Conservation (phyloP, 257 asterid genomes). For the Salvia hispanica region DNA sequence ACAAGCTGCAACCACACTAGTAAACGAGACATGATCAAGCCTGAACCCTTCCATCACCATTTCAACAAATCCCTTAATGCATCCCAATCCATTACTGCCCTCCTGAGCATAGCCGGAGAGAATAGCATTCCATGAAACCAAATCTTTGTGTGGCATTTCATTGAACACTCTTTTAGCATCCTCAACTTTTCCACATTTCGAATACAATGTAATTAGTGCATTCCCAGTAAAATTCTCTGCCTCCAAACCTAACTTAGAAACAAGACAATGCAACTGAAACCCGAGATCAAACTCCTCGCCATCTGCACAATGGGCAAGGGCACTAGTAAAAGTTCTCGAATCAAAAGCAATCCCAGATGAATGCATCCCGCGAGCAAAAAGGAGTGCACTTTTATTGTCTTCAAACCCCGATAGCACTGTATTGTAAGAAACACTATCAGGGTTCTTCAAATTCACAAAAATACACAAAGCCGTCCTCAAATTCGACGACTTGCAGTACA, state of each 20-base stretch:
- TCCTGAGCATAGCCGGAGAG: slow-evolving; percentile 82
- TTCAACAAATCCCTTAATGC: slow-evolving; percentile 50
- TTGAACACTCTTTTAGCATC: slow-evolving; percentile 64
- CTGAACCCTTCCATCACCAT: slow-evolving; percentile 58
- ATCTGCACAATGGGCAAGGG: slow-evolving; percentile 65
- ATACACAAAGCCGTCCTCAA: slow-evolving; percentile 49
- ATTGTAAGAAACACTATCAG: slow-evolving; percentile 81
- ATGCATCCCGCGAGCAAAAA: slow-evolving; percentile 63
- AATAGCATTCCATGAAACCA: slow-evolving; percentile 91
- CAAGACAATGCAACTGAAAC: slow-evolving; percentile 59
- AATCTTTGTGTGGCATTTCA: slow-evolving; percentile 62
- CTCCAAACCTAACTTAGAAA: slow-evolving; percentile 54
- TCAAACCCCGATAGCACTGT: slow-evolving; percentile 76
- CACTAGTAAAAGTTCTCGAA: slow-evolving; percentile 66
- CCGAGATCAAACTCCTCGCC: slow-evolving; percentile 60
- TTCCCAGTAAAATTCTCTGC: slow-evolving; percentile 66
- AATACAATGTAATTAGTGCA: slow-evolving; percentile 74
- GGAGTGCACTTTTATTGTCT: slow-evolving; percentile 51
- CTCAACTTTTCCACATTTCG: slow-evolving; percentile 56
- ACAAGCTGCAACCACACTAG: slow-evolving; percentile 79
- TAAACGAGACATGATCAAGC: slow-evolving; percentile 75
- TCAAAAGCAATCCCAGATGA: slow-evolving; percentile 60
- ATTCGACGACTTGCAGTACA: slow-evolving; percentile 66
- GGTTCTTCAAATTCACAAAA: slow-evolving; percentile 49
- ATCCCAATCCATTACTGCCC: slow-evolving; percentile 62